Evolutionary conservation across 495 filamentous ascomycete genomes (phyloP).

Genomic region (Parmelia sp.): DNA sequence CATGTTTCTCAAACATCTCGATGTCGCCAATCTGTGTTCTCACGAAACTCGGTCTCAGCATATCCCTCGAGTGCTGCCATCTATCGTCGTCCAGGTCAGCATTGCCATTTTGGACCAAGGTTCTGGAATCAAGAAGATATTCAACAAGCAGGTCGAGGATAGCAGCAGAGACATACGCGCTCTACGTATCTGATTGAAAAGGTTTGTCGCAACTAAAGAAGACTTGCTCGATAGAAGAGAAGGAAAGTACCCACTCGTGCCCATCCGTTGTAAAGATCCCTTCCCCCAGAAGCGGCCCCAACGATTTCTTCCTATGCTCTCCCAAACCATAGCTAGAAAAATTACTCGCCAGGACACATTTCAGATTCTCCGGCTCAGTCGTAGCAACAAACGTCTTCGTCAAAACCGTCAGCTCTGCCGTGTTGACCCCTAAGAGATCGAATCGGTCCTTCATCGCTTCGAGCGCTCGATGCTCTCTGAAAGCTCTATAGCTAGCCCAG

Average conservation of each 20-base stretch:
- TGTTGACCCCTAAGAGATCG: constrained; percentile 24
- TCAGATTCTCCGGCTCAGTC: constrained; percentile 57
- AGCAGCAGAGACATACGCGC: neutral
- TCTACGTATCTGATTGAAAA: neutral
- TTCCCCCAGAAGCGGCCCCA: constrained; percentile 54
- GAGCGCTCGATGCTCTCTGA: constrained; percentile 31
- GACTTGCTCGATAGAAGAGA: neutral
- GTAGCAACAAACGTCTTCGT: constrained; percentile 35
- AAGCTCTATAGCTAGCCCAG: constrained; percentile 28
- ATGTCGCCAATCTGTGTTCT: constrained; percentile 55
- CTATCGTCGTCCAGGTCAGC: neutral
- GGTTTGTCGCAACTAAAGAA: neutral
- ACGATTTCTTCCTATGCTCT: constrained; percentile 37
- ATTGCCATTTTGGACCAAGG: neutral
- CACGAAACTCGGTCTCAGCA: constrained; percentile 59
- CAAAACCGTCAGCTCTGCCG: constrained; percentile 24
- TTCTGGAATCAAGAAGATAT: neutral
- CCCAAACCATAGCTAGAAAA: constrained; percentile 58
- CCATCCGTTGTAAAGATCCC: constrained; percentile 71
- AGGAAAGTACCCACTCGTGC: constrained; percentile 21
- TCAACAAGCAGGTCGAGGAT: neutral
- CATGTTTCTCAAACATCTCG: constrained; percentile 53
- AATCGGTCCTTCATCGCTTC: constrained; percentile 29
- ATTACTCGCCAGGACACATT: constrained; percentile 52
- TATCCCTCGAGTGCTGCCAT: constrained; percentile 60